Percentiles rank a stretch among this genome's conserved stretches.
phyloP scores from a whole-genome alignment of 2,329 filamentous ascomycete species.

The Cercospora sojina region DNA sequence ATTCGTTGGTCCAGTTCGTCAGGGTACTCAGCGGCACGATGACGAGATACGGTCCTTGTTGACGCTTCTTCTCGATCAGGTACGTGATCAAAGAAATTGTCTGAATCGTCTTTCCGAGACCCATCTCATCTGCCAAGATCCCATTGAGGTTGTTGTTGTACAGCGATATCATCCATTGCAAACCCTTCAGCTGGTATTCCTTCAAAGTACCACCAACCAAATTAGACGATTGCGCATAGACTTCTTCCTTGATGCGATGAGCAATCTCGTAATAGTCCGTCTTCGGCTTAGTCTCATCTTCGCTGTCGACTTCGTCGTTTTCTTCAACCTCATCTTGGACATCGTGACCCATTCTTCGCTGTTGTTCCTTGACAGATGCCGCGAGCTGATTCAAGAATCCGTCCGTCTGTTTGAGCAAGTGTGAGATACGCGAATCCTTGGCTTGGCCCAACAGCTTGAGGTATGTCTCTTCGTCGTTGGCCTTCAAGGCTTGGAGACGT shows the following conservation, averaged over 20 bases:
- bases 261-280: conserved; percentile 99
- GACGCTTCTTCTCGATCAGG: conserved; percentile 91
- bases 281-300: conserved; percentile 68
- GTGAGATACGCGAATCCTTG: conserved; percentile 98
- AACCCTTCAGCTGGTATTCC: conserved; percentile 96
- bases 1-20: conserved; percentile 98
- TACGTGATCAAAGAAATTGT: conserved; percentile 97
- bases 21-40: conserved; percentile 96
- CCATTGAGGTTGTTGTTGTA: conserved; percentile 99
- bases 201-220: conserved; percentile 91
- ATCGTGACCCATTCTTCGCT: conserved; percentile 72
- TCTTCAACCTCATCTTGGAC: conserved; percentile 59
- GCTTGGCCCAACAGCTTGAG: conserved; percentile 96
- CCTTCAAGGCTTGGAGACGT: conserved; percentile 97
- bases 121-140: conserved; percentile 98
- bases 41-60: conserved; percentile 88
- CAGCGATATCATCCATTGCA: conserved; percentile 99
- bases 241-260: conserved; percentile 91
- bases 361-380: conserved; percentile 89
- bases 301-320: conserved; percentile 67
- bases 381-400: conserved; percentile 96
- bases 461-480: conserved; percentile 98
- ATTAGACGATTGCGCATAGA: conserved; percentile 77
- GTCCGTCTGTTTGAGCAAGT: conserved; percentile 93
- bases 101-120: conserved; percentile 98